Conservation (phyloP, 2,329 filamentous ascomycete species). For the Colletotrichum magnum region DNA sequence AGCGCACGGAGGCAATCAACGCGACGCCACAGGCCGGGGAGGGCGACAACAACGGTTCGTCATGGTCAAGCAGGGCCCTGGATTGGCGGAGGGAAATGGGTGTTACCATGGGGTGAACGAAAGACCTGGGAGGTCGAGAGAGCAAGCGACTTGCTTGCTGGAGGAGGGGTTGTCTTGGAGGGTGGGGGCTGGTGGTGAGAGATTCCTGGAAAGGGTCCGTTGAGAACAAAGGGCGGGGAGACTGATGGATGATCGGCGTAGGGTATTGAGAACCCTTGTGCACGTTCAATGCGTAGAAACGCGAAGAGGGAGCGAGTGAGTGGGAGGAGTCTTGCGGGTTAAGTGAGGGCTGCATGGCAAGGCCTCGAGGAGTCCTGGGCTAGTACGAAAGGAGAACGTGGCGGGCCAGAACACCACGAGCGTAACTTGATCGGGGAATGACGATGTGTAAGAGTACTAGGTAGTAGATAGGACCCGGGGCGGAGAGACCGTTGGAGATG, state of each 20-base stretch:
- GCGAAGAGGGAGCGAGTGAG: neutral
- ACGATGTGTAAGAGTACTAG: slow-evolving; percentile 6
- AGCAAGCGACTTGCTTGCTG: slow-evolving; percentile 13
- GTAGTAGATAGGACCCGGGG: neutral
- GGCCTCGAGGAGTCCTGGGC: slow-evolving; percentile 20
- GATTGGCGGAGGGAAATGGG: slow-evolving; percentile 13
- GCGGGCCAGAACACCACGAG: slow-evolving; percentile 25
- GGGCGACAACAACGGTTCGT: slow-evolving; percentile 6
- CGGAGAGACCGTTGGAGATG: neutral
- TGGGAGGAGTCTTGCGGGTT: neutral
- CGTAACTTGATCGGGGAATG: slow-evolving; percentile 30
- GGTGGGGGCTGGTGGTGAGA: slow-evolving; percentile 33
- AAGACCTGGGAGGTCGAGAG: slow-evolving; percentile 21
- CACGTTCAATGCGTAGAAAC: slow-evolving; percentile 14
- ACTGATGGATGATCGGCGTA: slow-evolving; percentile 32
- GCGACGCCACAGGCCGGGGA: slow-evolving; percentile 11
- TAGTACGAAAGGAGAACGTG: slow-evolving; percentile 17
- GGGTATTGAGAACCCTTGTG: slow-evolving; percentile 19
- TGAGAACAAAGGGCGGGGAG: slow-evolving; percentile 32
- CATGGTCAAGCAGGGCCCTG: neutral
- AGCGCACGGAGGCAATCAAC: slow-evolving; percentile 12
- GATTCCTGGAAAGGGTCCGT: neutral
- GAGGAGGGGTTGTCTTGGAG: slow-evolving; percentile 21
- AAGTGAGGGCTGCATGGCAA: slow-evolving; percentile 6
- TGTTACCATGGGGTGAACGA: slow-evolving; percentile 15